Evolutionary conservation across 768 basidiomycete genomes (phyloP), one percentile per base, ranked within the genome.

Genomic region (Suillus sp.): DNA sequence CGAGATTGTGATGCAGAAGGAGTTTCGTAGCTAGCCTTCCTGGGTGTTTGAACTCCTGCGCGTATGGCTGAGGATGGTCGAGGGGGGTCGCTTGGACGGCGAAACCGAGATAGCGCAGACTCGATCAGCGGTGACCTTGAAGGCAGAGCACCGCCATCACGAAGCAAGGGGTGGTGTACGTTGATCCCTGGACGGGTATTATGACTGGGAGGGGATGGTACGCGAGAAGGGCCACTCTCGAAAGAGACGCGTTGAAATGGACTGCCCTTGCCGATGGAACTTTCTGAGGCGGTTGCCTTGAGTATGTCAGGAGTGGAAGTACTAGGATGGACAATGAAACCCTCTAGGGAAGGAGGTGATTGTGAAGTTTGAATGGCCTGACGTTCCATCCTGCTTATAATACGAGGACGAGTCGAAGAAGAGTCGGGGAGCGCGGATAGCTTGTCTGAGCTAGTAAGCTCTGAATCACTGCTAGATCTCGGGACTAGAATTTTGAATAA

Each of bases 231-330:
- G 76, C 69, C 25, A 64, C 81, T 84, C 35, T 89, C 87, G 22
- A 85, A 84, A 0, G 84, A 85, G 40, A 85, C 79, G 45, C 83
- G 81, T 64, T 84, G 84, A 42, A 73, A 78, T 3, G 85, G 80
- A 2, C 81, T 82, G 8, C 79, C 81, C 59, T 75, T 79, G 20
- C 78, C 78, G 0, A 70, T 64, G 3, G 81, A 79, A 8, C 74
- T 72, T 6, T 84, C 80, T 1, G 80, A 77, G 16, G 69, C 63
- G 51, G 69, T 73, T 35, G 71, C 65, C 8, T 65, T 71, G 13
- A 32, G 60, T 55, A 69, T 63, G 25, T 60, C 64, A 25, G 71
- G 53, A 1, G 65, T 65, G 61, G 67, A 25, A 62, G 61, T 37
- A 53, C 69, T 65, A 53, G 70, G 75, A 47, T 70, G 60, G 37